Evolutionary conservation across 306 rosid species (phyloP).

Genomic region (Pyrus communis): DNA sequence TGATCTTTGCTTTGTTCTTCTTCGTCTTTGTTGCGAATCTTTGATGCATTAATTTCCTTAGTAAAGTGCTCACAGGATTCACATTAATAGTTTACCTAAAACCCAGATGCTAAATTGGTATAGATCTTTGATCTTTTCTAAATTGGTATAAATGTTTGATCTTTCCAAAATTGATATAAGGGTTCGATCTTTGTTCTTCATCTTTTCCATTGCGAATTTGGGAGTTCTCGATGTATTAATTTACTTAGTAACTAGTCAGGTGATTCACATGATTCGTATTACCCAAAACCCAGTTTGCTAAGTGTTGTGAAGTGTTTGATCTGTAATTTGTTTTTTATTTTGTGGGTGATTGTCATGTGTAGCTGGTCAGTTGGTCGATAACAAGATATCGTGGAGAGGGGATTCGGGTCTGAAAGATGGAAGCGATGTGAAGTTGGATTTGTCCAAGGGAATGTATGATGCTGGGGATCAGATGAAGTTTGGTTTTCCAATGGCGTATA

Average conservation of each 20-base stretch:
- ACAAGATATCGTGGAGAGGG: constrained; percentile 85
- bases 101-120: not conserved
- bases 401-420: constrained; percentile 85
- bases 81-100: not conserved
- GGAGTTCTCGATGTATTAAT: not conserved
- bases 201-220: not conserved
- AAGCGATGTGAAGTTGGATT: constrained; percentile 52
- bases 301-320: not conserved
- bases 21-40: not conserved
- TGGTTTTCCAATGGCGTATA: constrained; percentile 90
- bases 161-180: not conserved
- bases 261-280: not conserved
- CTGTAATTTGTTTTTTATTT: not conserved
- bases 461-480: constrained; percentile 96
- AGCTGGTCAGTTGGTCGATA: constrained; percentile 72
- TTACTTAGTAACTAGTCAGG: not conserved
- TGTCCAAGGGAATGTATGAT: constrained; percentile 88
- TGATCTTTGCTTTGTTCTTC: not conserved
- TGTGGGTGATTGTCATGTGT: constrained; percentile 6
- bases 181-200: not conserved
- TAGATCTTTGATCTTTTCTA: not conserved
- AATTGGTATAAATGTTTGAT: not conserved
- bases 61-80: not conserved
- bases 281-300: not conserved
- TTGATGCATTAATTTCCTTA: not conserved